These are phyloP conservation scores for Neofusicoccum ribis DNA, from an alignment of 2,329 filamentous ascomycete species.

Conservation along the genomic window DNA sequence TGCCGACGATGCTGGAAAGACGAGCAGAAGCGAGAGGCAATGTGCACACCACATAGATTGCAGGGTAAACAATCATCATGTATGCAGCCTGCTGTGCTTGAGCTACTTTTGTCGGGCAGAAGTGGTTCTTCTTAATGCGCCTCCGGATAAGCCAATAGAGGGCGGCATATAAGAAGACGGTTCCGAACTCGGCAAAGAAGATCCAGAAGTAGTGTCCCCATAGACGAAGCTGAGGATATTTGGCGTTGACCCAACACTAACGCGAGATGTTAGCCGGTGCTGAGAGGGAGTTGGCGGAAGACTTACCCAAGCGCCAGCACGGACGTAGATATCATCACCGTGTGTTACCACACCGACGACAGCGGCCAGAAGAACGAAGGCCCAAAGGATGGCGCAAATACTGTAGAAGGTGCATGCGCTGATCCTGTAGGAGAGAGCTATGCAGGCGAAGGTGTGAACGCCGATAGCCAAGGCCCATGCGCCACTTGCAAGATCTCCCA, in stretches of 20 bases:
- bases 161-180: slow-evolving; percentile 51
- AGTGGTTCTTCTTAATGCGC: slow-evolving; percentile 40
- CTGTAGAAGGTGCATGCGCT: slow-evolving; percentile 53
- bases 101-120: slow-evolving; percentile 37
- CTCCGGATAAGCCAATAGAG: slow-evolving; percentile 43
- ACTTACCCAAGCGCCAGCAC: slow-evolving; percentile 61
- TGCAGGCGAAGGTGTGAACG: slow-evolving; percentile 64
- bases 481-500: slow-evolving; percentile 65
- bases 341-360: slow-evolving; percentile 52
- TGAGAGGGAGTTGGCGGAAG: neutral
- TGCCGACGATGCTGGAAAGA: slow-evolving; percentile 62
- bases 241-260: slow-evolving; percentile 63
- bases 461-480: slow-evolving; percentile 68
- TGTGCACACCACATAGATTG: slow-evolving; percentile 70
- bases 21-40: slow-evolving; percentile 65
- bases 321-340: slow-evolving; percentile 56
- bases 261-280: neutral
- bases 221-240: slow-evolving; percentile 57
- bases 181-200: slow-evolving; percentile 56
- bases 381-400: slow-evolving; percentile 55
- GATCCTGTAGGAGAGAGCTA: slow-evolving; percentile 58
- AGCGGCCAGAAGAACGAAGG: slow-evolving; percentile 60
- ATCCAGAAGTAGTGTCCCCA: slow-evolving; percentile 67
- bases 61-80: slow-evolving; percentile 66
- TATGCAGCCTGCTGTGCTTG: slow-evolving; percentile 46